Percentiles rank a stretch among this genome's conserved stretches.
phyloP scores from a whole-genome alignment of 176 grass and related monocot genomes.

The Carex myosuroides region DNA sequence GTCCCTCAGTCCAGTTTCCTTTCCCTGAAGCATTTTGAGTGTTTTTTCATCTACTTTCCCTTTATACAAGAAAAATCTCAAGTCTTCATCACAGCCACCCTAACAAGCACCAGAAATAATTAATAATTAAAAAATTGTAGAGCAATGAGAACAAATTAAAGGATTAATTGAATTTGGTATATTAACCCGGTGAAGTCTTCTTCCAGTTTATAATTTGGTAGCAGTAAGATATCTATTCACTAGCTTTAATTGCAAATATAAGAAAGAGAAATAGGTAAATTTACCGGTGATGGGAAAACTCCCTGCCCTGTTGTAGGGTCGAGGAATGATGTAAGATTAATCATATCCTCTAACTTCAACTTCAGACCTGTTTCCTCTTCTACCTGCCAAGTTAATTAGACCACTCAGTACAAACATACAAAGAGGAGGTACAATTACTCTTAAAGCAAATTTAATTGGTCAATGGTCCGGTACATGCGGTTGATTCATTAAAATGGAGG shows the following conservation, averaged over 20 bases:
- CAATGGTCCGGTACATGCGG: background rate
- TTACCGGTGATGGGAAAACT: slow-evolving; percentile 77
- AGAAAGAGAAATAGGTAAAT: background rate
- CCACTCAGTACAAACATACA: background rate
- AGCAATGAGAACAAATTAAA: background rate
- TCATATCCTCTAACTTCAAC: slow-evolving; percentile 65
- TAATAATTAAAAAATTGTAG: background rate
- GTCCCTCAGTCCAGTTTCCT: slow-evolving; percentile 70
- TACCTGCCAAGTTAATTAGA: slow-evolving; percentile 36
- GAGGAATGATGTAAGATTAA: slow-evolving; percentile 78
- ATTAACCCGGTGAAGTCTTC: background rate
- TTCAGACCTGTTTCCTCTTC: slow-evolving; percentile 88
- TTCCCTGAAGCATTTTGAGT: slow-evolving; percentile 56
- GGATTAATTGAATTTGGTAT: background rate
- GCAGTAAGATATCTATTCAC: background rate
- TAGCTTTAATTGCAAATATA: background rate
- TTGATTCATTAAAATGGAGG: background rate
- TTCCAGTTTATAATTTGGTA: background rate
- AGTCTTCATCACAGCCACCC: slow-evolving; percentile 86
- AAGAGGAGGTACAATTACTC: background rate
- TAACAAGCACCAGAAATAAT: background rate
- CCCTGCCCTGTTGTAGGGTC: slow-evolving; percentile 49
- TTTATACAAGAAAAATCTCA: slow-evolving; percentile 63
- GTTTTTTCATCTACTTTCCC: slow-evolving; percentile 40
- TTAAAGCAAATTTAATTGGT: background rate